Evolutionary conservation across 2,329 filamentous ascomycete genomes (phyloP).

Genomic region (Fusarium pseudocircinatum): DNA sequence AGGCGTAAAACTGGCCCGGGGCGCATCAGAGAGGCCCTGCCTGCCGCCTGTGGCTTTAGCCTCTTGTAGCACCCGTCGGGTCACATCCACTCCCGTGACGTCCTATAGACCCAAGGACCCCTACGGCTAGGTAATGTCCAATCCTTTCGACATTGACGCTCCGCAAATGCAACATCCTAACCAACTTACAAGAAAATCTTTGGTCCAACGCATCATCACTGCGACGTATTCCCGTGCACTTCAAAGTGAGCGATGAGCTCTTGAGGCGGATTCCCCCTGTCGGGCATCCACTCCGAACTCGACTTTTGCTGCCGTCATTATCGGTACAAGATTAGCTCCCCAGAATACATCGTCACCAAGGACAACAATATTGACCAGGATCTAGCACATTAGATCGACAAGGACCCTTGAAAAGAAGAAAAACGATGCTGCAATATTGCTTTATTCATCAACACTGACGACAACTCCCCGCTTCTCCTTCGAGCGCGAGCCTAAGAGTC

Average conservation of each 20-base stretch:
- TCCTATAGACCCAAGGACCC: constrained; percentile 18
- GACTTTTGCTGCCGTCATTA: constrained; percentile 16
- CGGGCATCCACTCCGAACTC: constrained; percentile 31
- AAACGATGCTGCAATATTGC: constrained; percentile 40
- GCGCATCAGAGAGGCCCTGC: not conserved
- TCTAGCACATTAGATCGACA: constrained; percentile 29
- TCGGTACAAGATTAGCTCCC: constrained; percentile 14
- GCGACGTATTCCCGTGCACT: constrained; percentile 7
- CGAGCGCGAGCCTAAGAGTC: constrained; percentile 27
- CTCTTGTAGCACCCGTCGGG: constrained; percentile 18
- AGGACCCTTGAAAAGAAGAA: constrained; percentile 28
- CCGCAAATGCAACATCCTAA: constrained; percentile 30
- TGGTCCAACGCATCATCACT: constrained; percentile 6
- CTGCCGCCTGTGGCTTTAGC: constrained; percentile 22
- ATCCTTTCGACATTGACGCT: constrained; percentile 19
- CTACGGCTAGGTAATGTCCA: constrained; percentile 29
- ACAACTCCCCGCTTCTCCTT: constrained; percentile 24
- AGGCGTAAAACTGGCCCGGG: constrained; percentile 12
- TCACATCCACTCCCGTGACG: constrained; percentile 27
- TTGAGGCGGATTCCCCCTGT: constrained; percentile 33
- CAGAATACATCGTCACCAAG: constrained; percentile 32
- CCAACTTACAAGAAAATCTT: constrained; percentile 11
- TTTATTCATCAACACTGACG: constrained; percentile 31
- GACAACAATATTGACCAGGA: constrained; percentile 31
- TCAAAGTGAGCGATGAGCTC: constrained; percentile 30